phyloP scores from a whole-genome alignment of 257 asterid genomes.

The Penstemon davidsonii region DNA sequence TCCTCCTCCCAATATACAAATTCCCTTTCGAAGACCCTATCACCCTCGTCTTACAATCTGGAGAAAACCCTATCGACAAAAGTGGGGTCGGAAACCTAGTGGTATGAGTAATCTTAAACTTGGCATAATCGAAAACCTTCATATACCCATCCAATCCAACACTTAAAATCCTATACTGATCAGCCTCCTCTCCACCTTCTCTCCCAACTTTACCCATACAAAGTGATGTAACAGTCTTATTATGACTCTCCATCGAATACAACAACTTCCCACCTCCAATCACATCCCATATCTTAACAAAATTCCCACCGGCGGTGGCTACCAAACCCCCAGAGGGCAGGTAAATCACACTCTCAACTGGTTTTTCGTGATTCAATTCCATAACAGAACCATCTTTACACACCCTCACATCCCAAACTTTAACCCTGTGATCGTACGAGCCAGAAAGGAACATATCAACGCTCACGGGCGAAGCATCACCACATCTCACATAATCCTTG shows the following conservation, averaged over 20 bases:
- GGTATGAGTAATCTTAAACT: constrained; percentile 73
- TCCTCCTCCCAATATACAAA: constrained; percentile 70
- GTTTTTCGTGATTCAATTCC: constrained; percentile 82
- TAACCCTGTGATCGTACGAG: constrained; percentile 71
- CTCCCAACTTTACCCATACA: constrained; percentile 70
- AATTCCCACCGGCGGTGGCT: constrained; percentile 87
- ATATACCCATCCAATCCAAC: constrained; percentile 86
- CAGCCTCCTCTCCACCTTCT: constrained; percentile 51
- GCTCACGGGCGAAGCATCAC: constrained; percentile 75
- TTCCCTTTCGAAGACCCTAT: constrained; percentile 79
- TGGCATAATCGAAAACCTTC: constrained; percentile 86
- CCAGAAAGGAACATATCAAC: constrained; percentile 89
- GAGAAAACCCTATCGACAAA: constrained; percentile 74
- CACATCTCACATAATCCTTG: constrained; percentile 89
- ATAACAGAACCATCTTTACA: constrained; percentile 50
- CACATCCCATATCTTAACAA: constrained; percentile 87
- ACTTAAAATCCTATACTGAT: constrained; percentile 68
- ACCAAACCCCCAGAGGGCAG: constrained; percentile 85
- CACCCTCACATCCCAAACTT: constrained; percentile 85
- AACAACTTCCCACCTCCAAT: constrained; percentile 89
- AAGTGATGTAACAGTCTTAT: constrained; percentile 78
- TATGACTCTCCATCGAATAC: constrained; percentile 89
- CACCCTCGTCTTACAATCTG: constrained; percentile 71
- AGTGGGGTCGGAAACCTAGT: constrained; percentile 85
- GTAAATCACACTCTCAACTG: constrained; percentile 87